Percentiles rank a stretch among this genome's conserved stretches.
These are phyloP conservation scores for Royoungia palumana DNA, from an alignment of 768 basidiomycete genomes.

Conservation along the genomic window DNA sequence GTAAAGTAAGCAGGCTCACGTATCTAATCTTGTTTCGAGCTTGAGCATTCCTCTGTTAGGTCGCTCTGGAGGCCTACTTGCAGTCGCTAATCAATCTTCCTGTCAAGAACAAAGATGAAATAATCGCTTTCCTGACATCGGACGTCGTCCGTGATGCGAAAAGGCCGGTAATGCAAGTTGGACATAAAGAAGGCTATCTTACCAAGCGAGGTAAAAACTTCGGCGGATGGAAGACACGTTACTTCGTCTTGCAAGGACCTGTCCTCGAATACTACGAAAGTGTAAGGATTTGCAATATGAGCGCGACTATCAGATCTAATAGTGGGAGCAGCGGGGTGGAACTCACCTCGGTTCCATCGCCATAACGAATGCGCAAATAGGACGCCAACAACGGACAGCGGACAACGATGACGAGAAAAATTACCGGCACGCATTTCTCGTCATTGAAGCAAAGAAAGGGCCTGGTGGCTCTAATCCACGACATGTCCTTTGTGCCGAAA, in stretches of 20 bases:
- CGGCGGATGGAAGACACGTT: constrained; percentile 96
- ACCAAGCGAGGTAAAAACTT: constrained; percentile 98
- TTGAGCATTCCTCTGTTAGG: constrained; percentile 37
- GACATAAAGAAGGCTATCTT: constrained; percentile 92
- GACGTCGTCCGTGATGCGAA: constrained; percentile 78
- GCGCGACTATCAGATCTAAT: constrained; percentile 9
- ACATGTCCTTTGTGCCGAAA: constrained; percentile 96
- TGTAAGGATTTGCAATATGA: constrained; percentile 51
- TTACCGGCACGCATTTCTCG: constrained; percentile 95
- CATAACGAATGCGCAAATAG: constrained; percentile 93
- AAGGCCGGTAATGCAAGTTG: constrained; percentile 73
- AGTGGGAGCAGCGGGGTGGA: constrained; percentile 70
- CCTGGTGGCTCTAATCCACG: constrained; percentile 68
- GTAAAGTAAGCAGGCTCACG: constrained; percentile 62
- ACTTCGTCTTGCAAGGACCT: constrained; percentile 89
- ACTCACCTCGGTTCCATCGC: constrained; percentile 85
- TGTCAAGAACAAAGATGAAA: constrained; percentile 82
- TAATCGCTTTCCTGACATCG: constrained; percentile 89
- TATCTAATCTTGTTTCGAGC: neutral
- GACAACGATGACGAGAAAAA: constrained; percentile 81
- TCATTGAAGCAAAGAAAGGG: constrained; percentile 83
- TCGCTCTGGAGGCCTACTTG: constrained; percentile 79
- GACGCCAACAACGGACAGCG: constrained; percentile 77
- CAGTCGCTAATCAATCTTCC: constrained; percentile 79
- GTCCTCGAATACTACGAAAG: constrained; percentile 93